phyloP scores from a whole-genome alignment of 106 monocot species.

The Acorus calamus region DNA sequence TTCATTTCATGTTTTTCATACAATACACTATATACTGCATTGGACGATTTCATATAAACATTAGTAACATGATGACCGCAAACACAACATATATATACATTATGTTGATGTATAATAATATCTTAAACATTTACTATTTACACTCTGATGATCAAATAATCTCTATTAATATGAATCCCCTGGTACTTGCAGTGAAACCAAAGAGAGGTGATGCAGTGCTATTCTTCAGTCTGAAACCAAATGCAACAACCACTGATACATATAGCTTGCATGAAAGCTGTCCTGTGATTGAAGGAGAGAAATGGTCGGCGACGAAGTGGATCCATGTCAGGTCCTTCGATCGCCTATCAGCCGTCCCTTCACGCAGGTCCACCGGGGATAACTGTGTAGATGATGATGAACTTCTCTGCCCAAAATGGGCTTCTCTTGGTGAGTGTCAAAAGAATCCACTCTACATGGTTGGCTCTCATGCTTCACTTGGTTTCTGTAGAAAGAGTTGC shows the following conservation, averaged over 20 bases:
- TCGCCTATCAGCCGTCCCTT: not conserved
- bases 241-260: constrained; percentile 47
- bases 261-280: constrained; percentile 74
- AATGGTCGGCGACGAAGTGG: constrained; percentile 90
- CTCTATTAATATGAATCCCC: not conserved
- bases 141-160: no score
- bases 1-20: no score
- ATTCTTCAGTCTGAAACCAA: constrained; percentile 73
- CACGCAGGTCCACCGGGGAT: not conserved
- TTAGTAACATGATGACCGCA: no score
- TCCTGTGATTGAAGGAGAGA: constrained; percentile 72
- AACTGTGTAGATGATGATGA: constrained; percentile 40
- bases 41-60: no score
- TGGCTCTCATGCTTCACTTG: constrained; percentile 26
- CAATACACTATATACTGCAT: no score
- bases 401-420: constrained; percentile 43
- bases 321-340: constrained; percentile 79
- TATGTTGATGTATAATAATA: no score
- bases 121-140: no score
- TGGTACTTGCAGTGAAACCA: constrained; percentile 52
- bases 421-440: constrained; percentile 50
- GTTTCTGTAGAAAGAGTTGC: constrained; percentile 74
- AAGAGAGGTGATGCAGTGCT: constrained; percentile 77
- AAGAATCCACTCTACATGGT: constrained; percentile 70
- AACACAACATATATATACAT: no score